Conservation (phyloP, 768 basidiomycete genomes). For the Peribolospora kevripleyi region DNA sequence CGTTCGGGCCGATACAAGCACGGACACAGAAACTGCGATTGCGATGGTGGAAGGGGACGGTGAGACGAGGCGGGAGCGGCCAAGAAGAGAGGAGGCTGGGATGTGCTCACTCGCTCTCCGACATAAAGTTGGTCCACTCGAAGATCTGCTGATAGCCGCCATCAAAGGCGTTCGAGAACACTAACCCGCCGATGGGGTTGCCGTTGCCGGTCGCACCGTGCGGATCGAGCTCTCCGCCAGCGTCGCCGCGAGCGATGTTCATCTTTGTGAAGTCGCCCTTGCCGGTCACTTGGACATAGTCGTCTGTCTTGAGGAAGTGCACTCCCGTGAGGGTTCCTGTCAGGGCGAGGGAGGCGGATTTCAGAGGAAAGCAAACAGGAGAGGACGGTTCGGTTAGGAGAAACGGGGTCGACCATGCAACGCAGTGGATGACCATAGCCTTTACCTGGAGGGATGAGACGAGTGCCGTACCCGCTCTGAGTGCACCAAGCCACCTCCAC, state of each 20-base stretch:
- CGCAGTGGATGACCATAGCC: too few relatives aligned
- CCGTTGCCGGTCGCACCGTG: slow-evolving; percentile 25
- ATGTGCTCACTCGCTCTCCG: neutral
- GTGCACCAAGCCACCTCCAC: slow-evolving; percentile 23
- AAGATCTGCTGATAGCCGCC: slow-evolving; percentile 20
- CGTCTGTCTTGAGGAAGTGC: slow-evolving; percentile 47
- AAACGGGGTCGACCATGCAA: too few relatives aligned
- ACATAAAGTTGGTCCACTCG: slow-evolving; percentile 7
- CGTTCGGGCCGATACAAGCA: slow-evolving; percentile 19
- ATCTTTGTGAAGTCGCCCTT: slow-evolving; percentile 24
- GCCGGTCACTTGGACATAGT: slow-evolving; percentile 36
- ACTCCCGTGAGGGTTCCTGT: slow-evolving; percentile 31
- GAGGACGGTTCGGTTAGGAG: too few relatives aligned
- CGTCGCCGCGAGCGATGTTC: slow-evolving; percentile 21
- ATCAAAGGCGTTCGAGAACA: slow-evolving; percentile 22
- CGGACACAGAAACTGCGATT: slow-evolving; percentile 27
- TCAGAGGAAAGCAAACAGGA: neutral
- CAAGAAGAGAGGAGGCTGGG: neutral
- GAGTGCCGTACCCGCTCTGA: slow-evolving; percentile 7
- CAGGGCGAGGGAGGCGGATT: too few relatives aligned
- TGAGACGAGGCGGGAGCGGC: neutral
- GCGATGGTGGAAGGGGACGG: slow-evolving; percentile 13
- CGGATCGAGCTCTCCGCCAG: slow-evolving; percentile 26
- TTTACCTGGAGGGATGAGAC: slow-evolving; percentile 15
- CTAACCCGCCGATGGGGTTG: slow-evolving; percentile 22